Percentiles rank a stretch among this genome's conserved stretches.
phyloP scores from a whole-genome alignment of 768 basidiomycete species.

The Phylloporus sp. region DNA sequence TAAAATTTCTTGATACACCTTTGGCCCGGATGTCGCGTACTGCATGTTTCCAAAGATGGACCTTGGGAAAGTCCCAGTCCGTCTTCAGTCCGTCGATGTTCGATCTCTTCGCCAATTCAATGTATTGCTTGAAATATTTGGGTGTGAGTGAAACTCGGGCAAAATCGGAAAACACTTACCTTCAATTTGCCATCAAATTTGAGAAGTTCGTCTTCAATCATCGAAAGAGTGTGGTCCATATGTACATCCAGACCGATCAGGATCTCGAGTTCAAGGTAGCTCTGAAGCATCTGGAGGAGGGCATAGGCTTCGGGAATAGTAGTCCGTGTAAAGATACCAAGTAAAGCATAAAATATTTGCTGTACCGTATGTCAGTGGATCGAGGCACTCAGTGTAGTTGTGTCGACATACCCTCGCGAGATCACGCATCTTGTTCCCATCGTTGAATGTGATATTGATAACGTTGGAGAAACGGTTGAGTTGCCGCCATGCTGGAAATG shows the following conservation, averaged over 20 bases:
- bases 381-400: too few relatives aligned
- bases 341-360: background rate
- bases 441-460: too few relatives aligned
- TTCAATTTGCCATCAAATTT: background rate
- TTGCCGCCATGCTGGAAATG: too few relatives aligned
- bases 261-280: background rate
- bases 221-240: background rate
- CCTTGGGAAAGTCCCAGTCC: constrained; percentile 34
- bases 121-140: too few relatives aligned
- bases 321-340: background rate
- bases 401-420: too few relatives aligned
- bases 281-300: background rate
- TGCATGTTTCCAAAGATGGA: constrained; percentile 30
- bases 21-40: constrained; percentile 31
- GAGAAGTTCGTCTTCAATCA: background rate
- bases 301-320: background rate
- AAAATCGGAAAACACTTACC: background rate
- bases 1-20: constrained; percentile 30
- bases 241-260: background rate
- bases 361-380: too few relatives aligned
- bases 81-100: background rate
- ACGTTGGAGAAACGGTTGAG: too few relatives aligned
- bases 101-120: background rate
- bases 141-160: too few relatives aligned
- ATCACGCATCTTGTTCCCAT: too few relatives aligned